Conservation (phyloP, 129 eudicot genomes). For the Centrapalus pauciflorus region DNA sequence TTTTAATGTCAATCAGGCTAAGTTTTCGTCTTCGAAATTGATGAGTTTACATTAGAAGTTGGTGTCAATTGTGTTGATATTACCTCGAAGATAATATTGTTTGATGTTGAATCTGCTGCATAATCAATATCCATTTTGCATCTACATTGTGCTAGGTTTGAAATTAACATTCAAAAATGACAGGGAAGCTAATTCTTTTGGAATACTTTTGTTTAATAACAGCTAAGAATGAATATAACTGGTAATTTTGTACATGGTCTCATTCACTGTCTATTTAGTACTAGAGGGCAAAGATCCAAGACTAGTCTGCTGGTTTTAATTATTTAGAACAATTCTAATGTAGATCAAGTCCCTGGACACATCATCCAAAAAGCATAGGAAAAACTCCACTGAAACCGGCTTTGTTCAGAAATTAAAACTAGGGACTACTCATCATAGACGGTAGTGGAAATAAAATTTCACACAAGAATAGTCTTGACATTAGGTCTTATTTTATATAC, state of each 20-base stretch:
- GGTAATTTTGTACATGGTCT: too few species aligned
- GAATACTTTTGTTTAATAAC: too few species aligned
- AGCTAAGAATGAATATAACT: too few species aligned
- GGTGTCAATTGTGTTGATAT: too few species aligned
- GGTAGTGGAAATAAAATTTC: too few species aligned
- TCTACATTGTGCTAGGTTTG: not conserved
- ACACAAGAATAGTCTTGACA: too few species aligned
- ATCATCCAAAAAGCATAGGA: not conserved
- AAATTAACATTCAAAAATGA: not conserved
- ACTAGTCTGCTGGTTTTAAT: not conserved
- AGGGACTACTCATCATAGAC: too few species aligned
- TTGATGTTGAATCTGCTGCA: not conserved
- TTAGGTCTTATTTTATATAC: too few species aligned
- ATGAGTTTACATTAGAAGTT: not conserved
- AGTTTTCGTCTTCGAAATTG: not conserved
- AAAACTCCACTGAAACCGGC: too few species aligned
- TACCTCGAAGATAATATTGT: not conserved
- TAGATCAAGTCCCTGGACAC: too few species aligned
- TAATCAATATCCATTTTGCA: not conserved
- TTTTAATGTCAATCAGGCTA: not conserved
- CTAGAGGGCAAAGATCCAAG: not conserved
- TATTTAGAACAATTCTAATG: too few species aligned
- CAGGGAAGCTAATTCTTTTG: not conserved
- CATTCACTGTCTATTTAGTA: not conserved
- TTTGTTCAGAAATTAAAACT: too few species aligned